Percentiles rank a stretch among this genome's conserved stretches.
These are phyloP conservation scores for Kwoniella dejecticola DNA, from an alignment of 768 basidiomycete genomes.

Conservation along the genomic window DNA sequence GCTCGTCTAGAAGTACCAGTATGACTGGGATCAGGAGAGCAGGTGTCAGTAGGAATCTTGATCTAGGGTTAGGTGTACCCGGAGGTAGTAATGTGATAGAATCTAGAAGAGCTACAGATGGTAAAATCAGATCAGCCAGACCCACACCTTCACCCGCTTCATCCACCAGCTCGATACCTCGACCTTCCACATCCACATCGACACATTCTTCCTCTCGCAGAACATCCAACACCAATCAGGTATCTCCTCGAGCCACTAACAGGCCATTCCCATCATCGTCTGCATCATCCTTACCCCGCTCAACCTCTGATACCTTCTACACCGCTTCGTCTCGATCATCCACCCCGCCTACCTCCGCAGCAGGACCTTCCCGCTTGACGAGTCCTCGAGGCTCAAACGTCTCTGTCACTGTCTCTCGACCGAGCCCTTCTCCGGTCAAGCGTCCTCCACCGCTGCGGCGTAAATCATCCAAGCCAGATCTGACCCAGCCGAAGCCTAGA, in stretches of 20 bases:
- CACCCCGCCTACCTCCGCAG: not conserved
- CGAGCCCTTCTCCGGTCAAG: conserved; percentile 4
- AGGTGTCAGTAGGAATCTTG: conserved; percentile 1
- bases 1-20: not conserved
- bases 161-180: not conserved
- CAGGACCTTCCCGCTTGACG: conserved; percentile 19
- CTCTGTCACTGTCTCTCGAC: conserved; percentile 9
- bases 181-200: not conserved
- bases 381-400: conserved; percentile 1
- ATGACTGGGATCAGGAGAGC: not conserved
- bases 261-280: conserved; percentile 7
- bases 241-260: not conserved
- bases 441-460: conserved; percentile 11
- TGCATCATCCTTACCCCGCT: conserved; percentile 10
- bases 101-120: conserved; percentile 4
- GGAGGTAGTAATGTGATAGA: conserved; percentile 1
- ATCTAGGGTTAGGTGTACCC: conserved; percentile 3
- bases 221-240: not conserved
- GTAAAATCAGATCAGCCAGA: not conserved
- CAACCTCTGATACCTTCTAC: conserved; percentile 11
- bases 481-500: not conserved
- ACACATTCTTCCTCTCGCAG: not conserved
- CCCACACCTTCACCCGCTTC: not conserved
- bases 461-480: conserved; percentile 16
- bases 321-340: not conserved